Percentiles rank a stretch among this genome's conserved stretches.
Evolutionary conservation across 305 asterid species (phyloP).

Genomic region (Rubia tinctorum): DNA sequence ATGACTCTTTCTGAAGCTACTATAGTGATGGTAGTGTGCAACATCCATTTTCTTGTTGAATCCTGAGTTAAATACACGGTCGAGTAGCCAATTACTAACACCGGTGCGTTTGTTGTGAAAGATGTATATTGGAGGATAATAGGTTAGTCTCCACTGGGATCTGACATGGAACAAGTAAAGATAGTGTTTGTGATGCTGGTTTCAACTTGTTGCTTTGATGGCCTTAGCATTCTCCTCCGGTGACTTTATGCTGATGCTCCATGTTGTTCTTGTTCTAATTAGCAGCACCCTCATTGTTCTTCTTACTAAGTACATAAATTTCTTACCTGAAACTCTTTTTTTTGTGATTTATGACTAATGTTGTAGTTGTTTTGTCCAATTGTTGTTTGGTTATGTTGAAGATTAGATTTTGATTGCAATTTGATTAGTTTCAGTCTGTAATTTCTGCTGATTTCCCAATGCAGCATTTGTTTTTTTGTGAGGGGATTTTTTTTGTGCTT

Average conservation of each 20-base stretch:
- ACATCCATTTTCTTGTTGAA: not conserved
- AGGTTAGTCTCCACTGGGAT: constrained; percentile 23
- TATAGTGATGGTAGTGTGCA: not conserved
- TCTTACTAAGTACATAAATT: constrained; percentile 48
- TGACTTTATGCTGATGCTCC: constrained; percentile 66
- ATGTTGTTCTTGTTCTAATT: constrained; percentile 64
- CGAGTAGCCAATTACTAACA: not conserved
- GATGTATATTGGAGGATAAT: not conserved
- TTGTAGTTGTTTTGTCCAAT: not conserved
- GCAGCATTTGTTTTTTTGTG: not conserved
- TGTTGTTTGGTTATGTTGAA: not conserved
- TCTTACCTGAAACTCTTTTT: not conserved
- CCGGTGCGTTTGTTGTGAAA: not conserved
- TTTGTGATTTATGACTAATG: not conserved
- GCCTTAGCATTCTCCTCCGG: constrained; percentile 77
- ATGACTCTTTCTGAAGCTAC: not conserved
- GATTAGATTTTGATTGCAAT: not conserved
- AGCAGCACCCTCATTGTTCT: constrained; percentile 75
- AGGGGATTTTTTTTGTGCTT: not conserved
- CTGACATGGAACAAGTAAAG: constrained; percentile 86
- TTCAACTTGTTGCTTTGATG: constrained; percentile 71
- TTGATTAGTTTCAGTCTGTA: not conserved
- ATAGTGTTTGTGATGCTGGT: constrained; percentile 72
- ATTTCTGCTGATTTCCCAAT: not conserved
- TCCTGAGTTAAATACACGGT: not conserved